A percentile compares a stretch with the other conserved stretches of the same genome.
phyloP scores from a whole-genome alignment of 257 asterid genomes.

The Petrea volubilis region DNA sequence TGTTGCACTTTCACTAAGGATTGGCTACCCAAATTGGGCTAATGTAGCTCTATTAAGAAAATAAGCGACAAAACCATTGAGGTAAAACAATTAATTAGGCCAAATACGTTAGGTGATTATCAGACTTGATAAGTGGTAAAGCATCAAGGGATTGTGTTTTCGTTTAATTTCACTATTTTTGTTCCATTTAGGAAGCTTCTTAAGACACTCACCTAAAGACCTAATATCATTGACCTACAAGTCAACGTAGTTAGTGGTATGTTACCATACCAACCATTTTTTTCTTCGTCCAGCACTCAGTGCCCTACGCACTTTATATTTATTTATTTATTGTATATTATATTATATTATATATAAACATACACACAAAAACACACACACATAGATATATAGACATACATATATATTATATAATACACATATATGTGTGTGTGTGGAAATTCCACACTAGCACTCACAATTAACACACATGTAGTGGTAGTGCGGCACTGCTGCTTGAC shows the following conservation, averaged over 20 bases:
- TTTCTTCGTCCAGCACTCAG: background rate
- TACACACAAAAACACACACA: too few relatives aligned
- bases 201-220: background rate
- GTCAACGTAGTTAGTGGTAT: slow-evolving; percentile 22
- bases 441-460: background rate
- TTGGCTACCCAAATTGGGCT: too few relatives aligned
- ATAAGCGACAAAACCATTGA: background rate
- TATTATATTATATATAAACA: too few relatives aligned
- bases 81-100: too few relatives aligned
- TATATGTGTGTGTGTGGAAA: background rate
- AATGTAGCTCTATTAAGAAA: too few relatives aligned
- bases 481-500: background rate
- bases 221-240: background rate
- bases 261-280: background rate
- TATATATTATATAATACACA: background rate
- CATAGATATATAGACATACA: too few relatives aligned
- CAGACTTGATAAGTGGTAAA: background rate
- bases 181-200: background rate
- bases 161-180: background rate
- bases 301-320: background rate
- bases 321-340: background rate
- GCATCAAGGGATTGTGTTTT: background rate
- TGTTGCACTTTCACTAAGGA: too few relatives aligned
- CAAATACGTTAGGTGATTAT: too few relatives aligned
- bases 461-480: background rate